Evolutionary conservation across 2,329 filamentous ascomycete species (phyloP).

Genomic region (Rhynchosporium agropyri): DNA sequence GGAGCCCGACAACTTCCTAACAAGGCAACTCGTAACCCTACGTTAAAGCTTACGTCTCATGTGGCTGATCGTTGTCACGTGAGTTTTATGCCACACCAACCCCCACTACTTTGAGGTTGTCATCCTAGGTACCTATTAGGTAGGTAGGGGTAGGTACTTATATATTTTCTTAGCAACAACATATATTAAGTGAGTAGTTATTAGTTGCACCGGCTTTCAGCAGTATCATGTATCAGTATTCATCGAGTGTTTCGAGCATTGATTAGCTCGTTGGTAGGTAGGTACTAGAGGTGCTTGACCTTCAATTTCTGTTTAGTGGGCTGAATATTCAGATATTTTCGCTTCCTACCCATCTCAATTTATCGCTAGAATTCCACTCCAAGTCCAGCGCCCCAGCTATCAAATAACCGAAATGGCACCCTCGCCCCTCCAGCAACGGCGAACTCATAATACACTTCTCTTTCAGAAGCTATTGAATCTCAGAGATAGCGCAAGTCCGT

Average conservation of each 20-base stretch:
- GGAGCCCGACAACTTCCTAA: constrained; percentile 2
- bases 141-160: too few species aligned
- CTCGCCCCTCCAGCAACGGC: constrained; percentile 64
- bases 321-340: not conserved
- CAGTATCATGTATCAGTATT: too few species aligned
- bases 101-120: not conserved
- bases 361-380: not conserved
- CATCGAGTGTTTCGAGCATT: too few species aligned
- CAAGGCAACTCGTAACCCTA: constrained; percentile 10
- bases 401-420: constrained; percentile 53
- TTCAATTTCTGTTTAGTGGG: not conserved
- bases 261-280: too few species aligned
- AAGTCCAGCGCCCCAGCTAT: not conserved
- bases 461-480: constrained; percentile 81
- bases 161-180: too few species aligned
- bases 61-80: constrained; percentile 8
- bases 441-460: constrained; percentile 82
- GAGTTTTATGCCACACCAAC: not conserved
- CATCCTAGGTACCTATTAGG: too few species aligned
- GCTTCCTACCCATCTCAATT: not conserved
- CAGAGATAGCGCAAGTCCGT: constrained; percentile 78
- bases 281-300: too few species aligned
- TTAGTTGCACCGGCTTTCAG: too few species aligned
- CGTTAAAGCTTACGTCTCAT: not conserved
- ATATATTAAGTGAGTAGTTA: too few species aligned